Base-by-base conservation (phyloP, 805 yeast species). In the Yarrowia divulgata region DNA sequence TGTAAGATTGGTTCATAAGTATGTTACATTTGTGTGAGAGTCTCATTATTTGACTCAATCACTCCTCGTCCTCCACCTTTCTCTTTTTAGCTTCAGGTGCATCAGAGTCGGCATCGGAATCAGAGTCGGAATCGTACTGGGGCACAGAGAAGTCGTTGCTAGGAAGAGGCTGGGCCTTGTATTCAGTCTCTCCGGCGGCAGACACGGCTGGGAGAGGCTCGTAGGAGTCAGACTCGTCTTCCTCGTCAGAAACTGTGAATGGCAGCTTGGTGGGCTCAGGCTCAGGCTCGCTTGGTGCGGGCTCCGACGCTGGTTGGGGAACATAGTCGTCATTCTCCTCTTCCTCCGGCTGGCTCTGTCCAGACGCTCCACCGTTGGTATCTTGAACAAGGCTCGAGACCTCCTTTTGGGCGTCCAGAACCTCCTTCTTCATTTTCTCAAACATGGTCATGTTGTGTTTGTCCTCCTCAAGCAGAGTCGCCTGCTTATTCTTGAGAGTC, bases 61-160 rank as follows among this genome's bases (percentile, higher is more conserved):
- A 42, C 52, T 60, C 66, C 19, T 60, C 52, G 8, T 19, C 39
- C 37, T 29, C 66, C 14, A 60, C 52, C 71, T 71, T 75, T 35
- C 70, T 69, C 69, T 73, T 75, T 52, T 78, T 77, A 5, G 73
- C 67, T 1, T 72, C 73, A 8, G 78, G 75, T 12, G 69, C 73
- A 19, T 71, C 73, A 8, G 70, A 73, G 10, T 75, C 79, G 46
- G 71, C 78, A 29, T 82, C 86, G 1, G 75, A 75, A 14, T 70
- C 74, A 13, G 67, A 69, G 49, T 69, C 70, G 35, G 69, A 70
- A 29, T 72, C 73, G 46, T 68, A 72, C 19, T 69, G 67, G 2
- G 67, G 23, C 73, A 75, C 46, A 74, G 68, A 63, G 18, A 63
- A 63, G 2, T 63, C 57, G 29, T 52, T 46, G 40, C 46, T 35